Percentiles rank a stretch among this genome's conserved stretches.
Conservation (phyloP, 495 filamentous ascomycete species). For the Penicillium crystallinum region DNA sequence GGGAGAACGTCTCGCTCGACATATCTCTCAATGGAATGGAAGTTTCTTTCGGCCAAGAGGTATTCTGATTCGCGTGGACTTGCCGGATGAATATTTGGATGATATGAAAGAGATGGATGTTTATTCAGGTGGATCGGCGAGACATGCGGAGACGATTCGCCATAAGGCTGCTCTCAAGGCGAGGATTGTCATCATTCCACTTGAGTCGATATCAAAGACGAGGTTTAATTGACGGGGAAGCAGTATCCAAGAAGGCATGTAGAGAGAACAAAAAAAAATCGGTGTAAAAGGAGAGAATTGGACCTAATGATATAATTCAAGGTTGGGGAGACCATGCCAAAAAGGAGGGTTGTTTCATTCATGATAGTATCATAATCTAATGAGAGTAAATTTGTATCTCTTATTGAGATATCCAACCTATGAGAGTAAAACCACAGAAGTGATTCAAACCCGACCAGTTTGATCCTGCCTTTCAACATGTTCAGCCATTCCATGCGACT, state of each 20-base stretch:
- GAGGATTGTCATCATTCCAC: slow-evolving; percentile 33
- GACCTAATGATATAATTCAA: too few relatives aligned
- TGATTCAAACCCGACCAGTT: neutral
- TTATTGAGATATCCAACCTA: too few relatives aligned
- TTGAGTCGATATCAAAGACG: neutral
- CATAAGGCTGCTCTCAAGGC: slow-evolving; percentile 23
- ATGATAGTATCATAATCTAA: neutral
- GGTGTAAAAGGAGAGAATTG: too few relatives aligned
- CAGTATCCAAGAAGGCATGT: too few relatives aligned
- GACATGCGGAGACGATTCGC: neutral
- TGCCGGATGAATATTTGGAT: slow-evolving; percentile 27
- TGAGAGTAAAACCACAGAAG: too few relatives aligned
- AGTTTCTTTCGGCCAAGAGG: slow-evolving; percentile 28
- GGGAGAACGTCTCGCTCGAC: slow-evolving; percentile 12
- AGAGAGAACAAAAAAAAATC: too few relatives aligned
- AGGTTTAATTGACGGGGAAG: neutral
- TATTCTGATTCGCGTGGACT: slow-evolving; percentile 33
- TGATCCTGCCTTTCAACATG: slow-evolving; percentile 13
- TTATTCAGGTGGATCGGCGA: neutral
- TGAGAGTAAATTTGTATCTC: too few relatives aligned
- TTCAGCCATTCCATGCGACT: slow-evolving; percentile 12
- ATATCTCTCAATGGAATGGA: slow-evolving; percentile 33
- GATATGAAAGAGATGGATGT: slow-evolving; percentile 27
- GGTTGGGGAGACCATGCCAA: too few relatives aligned
- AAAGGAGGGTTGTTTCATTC: neutral